Evolutionary conservation across 1,139 yeast species (phyloP), one percentile per base, ranked within the genome.

Genomic region (Pneumocystis sp.): DNA sequence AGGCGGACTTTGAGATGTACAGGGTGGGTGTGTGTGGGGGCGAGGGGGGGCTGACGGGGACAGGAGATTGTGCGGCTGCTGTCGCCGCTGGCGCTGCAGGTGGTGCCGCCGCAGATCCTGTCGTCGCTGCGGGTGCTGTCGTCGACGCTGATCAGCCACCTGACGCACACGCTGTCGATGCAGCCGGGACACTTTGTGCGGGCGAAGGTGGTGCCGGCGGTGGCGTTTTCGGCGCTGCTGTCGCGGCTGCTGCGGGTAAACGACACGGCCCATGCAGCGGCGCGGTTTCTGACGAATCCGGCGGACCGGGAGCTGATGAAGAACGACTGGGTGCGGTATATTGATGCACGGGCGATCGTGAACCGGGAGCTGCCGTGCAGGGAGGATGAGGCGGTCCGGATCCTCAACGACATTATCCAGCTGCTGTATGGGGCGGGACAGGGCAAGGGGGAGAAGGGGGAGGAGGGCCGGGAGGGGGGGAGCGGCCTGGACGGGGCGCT

Each of bases 1-100:
- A 80, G 61, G 86, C 90, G 72, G 96, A 90, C 73, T 72, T 81
- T 69, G 75, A 81, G 15, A 81, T 85, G 76, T 87, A 86, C 75
- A 50, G 57, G 57, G 57, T 50, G 25, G 6, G 31, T 1, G 8
- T 3, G 10, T 2, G 40, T 12, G 15, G 40, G 12, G 15, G 40
- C 40, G 8, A 12, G 12, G 8, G 10, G 12, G 34, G 34, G 15
- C 40, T 37, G 15, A 37, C 40, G 15, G 40, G 3, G 17, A 50
- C 82, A 81, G 67, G 76, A 75, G 65, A 76, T 87, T 79, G 79
- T 85, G 25, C 82, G 83, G 69, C 80, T 86, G 81, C 74, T 89
- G 68, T 81, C 86, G n/a, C 85, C 85, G 59, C 75, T 87, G 67
- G 83, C 84, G n/a, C 75, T 84, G 59, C 88, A 86, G 70, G 79